Evolutionary conservation across 2,329 filamentous ascomycete genomes (phyloP).

Genomic region (Zymoseptoria crescenta): DNA sequence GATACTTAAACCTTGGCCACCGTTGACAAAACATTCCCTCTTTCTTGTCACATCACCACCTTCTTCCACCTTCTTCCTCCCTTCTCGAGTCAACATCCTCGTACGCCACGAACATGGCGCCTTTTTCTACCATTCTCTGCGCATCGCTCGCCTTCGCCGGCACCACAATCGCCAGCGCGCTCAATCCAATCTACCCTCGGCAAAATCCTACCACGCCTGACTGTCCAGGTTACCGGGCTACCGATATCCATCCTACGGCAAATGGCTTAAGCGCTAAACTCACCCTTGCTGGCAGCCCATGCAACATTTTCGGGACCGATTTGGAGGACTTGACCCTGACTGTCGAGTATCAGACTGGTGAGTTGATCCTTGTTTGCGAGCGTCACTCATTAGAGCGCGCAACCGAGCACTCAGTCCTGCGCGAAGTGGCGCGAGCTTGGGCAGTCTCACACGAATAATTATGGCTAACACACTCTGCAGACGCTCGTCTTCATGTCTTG

Average conservation of each 20-base stretch:
- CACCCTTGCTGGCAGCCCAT: conserved; percentile 57
- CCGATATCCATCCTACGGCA: conserved; percentile 47
- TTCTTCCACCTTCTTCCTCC: not conserved
- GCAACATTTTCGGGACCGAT: conserved; percentile 54
- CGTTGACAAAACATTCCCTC: not conserved
- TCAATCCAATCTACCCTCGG: conserved; percentile 9
- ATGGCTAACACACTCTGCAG: conserved; percentile 11
- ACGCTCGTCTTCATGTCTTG: conserved; percentile 60
- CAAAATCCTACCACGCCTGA: conserved; percentile 14
- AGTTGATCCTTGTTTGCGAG: conserved; percentile 10
- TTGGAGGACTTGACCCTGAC: conserved; percentile 48
- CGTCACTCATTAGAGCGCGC: not conserved
- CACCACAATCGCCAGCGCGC: conserved; percentile 13
- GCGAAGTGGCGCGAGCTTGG: not conserved
- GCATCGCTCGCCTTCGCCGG: conserved; percentile 11
- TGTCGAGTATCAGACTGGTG: conserved; percentile 56
- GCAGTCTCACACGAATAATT: not conserved
- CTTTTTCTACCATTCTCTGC: conserved; percentile 8
- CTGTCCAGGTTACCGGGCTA: conserved; percentile 63
- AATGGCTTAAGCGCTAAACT: conserved; percentile 62
- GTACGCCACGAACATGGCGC: conserved; percentile 10
- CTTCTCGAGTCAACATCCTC: not conserved
- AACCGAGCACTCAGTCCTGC: not conserved
- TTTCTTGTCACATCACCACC: not conserved
- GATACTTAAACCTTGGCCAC: not conserved